phyloP scores from a whole-genome alignment of 148 eudicot species.

The Vaccinium myrtillus region DNA sequence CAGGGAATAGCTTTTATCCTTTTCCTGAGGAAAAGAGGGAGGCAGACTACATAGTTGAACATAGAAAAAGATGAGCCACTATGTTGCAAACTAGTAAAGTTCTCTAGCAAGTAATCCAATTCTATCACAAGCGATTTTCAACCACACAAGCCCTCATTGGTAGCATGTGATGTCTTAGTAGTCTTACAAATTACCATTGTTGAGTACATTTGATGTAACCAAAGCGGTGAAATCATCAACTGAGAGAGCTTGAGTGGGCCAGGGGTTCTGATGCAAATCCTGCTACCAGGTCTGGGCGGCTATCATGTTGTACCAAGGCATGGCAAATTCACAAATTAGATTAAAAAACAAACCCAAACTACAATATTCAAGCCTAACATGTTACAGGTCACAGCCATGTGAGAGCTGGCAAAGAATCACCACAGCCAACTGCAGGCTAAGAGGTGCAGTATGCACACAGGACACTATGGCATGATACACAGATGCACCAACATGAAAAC shows the following conservation, averaged over 20 bases:
- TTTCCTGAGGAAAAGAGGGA: not conserved
- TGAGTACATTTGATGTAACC: not conserved
- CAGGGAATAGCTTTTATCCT: not conserved
- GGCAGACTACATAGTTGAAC: not conserved
- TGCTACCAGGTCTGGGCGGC: not conserved
- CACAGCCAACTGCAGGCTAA: not conserved
- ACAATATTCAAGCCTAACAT: not conserved
- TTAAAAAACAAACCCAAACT: not conserved
- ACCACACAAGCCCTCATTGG: not conserved
- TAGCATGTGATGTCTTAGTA: not conserved
- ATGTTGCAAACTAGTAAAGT: not conserved
- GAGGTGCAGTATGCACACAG: not conserved
- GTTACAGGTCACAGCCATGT: not conserved
- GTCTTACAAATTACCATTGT: conserved; percentile 1
- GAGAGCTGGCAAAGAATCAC: not conserved
- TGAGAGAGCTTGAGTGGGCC: not conserved
- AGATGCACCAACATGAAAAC: not conserved
- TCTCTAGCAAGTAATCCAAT: not conserved
- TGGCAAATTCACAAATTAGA: not conserved
- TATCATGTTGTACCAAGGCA: not conserved
- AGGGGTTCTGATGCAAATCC: not conserved
- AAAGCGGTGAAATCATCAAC: not conserved
- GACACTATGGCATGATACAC: not conserved
- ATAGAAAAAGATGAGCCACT: conserved; percentile 6
- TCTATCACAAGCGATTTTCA: not conserved